A percentile compares a stretch with the other conserved stretches of the same genome.
Evolutionary conservation across 2,329 filamentous ascomycete genomes (phyloP).

Genomic region (Claviceps arundinis): DNA sequence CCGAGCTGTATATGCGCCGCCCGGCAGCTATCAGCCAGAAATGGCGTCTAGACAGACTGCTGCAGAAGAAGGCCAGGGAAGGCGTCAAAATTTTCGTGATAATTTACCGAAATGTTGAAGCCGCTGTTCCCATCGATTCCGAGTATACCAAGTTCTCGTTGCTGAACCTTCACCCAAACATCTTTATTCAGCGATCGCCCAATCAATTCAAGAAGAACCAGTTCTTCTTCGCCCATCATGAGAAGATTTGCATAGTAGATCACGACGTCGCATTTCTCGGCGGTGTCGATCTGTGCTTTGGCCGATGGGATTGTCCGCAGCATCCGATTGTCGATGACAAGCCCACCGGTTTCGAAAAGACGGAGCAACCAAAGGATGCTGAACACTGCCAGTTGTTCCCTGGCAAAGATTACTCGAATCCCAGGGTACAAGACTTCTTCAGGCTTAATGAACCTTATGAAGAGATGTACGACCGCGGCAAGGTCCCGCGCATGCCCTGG

Average conservation of each 20-base stretch:
- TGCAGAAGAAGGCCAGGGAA: conserved; percentile 88
- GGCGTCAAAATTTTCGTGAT: conserved; percentile 97
- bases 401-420: conserved; percentile 97
- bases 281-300: conserved; percentile 92
- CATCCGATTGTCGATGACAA: conserved; percentile 88
- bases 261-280: conserved; percentile 93
- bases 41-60: conserved; percentile 83
- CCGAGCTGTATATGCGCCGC: conserved; percentile 86
- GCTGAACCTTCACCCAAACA: conserved; percentile 86
- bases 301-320: conserved; percentile 92
- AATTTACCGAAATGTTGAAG: conserved; percentile 94
- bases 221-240: conserved; percentile 98
- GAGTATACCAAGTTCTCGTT: conserved; percentile 96
- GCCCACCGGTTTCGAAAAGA: conserved; percentile 80
- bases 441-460: conserved; percentile 87
- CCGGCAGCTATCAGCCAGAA: conserved; percentile 95
- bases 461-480: conserved; percentile 92
- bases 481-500: conserved; percentile 92
- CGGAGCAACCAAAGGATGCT: conserved; percentile 64
- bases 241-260: conserved; percentile 94
- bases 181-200: conserved; percentile 90
- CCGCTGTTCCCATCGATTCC: conserved; percentile 92
- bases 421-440: conserved; percentile 89
- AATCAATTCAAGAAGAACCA: conserved; percentile 98
- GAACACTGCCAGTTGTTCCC: conserved; percentile 95